A percentile compares a stretch with the other conserved stretches of the same genome.
phyloP scores from a whole-genome alignment of 768 basidiomycete species.

The Auriculariales sp. region DNA sequence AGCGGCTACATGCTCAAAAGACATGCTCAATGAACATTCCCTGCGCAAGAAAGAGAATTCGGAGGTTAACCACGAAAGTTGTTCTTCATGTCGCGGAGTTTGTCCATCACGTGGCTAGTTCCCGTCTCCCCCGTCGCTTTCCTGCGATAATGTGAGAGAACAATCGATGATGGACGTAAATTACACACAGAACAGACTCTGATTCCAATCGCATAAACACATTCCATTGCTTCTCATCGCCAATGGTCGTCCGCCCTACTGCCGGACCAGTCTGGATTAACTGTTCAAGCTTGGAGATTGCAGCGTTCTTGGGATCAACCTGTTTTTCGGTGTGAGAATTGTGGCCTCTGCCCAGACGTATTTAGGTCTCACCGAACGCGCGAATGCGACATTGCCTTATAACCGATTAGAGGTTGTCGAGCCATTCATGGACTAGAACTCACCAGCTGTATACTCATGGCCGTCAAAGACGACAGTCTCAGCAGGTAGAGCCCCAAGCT shows the following conservation, averaged over 20 bases:
- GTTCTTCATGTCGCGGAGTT: slow-evolving; percentile 75
- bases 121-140: slow-evolving; percentile 31
- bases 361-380: slow-evolving; percentile 18
- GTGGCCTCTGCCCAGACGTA: not conserved
- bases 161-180: not conserved
- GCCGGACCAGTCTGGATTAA: slow-evolving; percentile 52
- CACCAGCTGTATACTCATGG: slow-evolving; percentile 69
- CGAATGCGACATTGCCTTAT: slow-evolving; percentile 55
- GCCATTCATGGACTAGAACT: not conserved
- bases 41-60: not conserved
- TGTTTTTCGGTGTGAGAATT: not conserved
- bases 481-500: slow-evolving; percentile 62
- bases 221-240: slow-evolving; percentile 90
- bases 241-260: slow-evolving; percentile 76
- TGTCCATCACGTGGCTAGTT: slow-evolving; percentile 51
- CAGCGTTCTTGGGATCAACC: slow-evolving; percentile 50
- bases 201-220: slow-evolving; percentile 76
- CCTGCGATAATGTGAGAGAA: slow-evolving; percentile 20
- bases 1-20: too few relatives aligned
- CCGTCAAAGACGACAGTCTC: slow-evolving; percentile 76
- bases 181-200: slow-evolving; percentile 47
- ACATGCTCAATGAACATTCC: not conserved
- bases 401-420: not conserved
- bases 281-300: slow-evolving; percentile 40
- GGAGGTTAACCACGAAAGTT: slow-evolving; percentile 46